phyloP scores from a whole-genome alignment of 768 basidiomycete genomes.

The Kwoniella dejecticola region DNA sequence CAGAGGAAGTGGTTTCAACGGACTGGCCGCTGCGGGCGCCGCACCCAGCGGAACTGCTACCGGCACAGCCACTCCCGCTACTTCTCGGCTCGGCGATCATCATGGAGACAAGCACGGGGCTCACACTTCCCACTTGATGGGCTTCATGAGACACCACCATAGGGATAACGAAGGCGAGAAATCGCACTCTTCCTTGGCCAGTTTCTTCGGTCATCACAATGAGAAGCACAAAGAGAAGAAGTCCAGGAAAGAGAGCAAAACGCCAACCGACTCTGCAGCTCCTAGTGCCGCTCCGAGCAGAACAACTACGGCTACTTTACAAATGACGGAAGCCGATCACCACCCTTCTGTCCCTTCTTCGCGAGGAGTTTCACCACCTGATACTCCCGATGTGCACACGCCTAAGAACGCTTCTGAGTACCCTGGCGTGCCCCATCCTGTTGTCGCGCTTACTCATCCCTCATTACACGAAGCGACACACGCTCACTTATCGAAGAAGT shows the following conservation, averaged over 20 bases:
- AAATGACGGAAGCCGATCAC: conserved; percentile 31
- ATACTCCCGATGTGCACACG: conserved; percentile 41
- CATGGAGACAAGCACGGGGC: conserved; percentile 41
- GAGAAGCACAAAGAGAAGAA: conserved; percentile 49
- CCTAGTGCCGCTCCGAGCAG: conserved; percentile 39
- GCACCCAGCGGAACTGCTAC: conserved; percentile 17
- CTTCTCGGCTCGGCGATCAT: conserved; percentile 18
- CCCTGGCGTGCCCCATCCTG: conserved; percentile 52
- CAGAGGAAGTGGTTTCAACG: conserved; percentile 47
- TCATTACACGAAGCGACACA: conserved; percentile 56
- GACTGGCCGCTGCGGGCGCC: conserved; percentile 27
- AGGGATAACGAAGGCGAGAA: conserved; percentile 52
- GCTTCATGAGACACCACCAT: conserved; percentile 55
- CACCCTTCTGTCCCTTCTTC: conserved; percentile 16
- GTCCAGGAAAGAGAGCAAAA: conserved; percentile 35
- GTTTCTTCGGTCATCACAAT: conserved; percentile 51
- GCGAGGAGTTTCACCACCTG: conserved; percentile 22
- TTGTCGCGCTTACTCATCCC: conserved; percentile 52
- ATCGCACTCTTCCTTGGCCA: conserved; percentile 48
- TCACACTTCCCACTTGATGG: conserved; percentile 47
- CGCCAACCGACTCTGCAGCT: conserved; percentile 37
- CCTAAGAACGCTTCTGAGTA: conserved; percentile 48
- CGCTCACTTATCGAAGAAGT: conserved; percentile 89
- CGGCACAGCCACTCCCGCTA: conserved; percentile 21
- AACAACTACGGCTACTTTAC: conserved; percentile 30